Conservation (phyloP, 345 rosid species). For the Citrus trifoliata region DNA sequence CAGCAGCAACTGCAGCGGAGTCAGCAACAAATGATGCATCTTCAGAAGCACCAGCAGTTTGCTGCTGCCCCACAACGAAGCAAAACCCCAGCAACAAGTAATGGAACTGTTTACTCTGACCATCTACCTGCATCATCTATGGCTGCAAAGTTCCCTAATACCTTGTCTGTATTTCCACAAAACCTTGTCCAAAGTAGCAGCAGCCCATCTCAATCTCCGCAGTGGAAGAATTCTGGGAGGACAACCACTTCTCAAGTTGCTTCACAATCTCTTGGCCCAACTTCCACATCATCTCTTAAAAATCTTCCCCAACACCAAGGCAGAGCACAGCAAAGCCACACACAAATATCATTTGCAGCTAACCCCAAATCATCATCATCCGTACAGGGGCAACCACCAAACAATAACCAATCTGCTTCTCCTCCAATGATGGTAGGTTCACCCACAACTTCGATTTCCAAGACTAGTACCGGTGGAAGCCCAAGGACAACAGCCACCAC, state of each 20-base stretch:
- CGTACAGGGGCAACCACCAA: slow-evolving; percentile 51
- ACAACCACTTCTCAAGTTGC: slow-evolving; percentile 51
- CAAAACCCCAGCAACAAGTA: slow-evolving; percentile 58
- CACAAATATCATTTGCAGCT: slow-evolving; percentile 77
- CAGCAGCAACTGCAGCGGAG: slow-evolving; percentile 51
- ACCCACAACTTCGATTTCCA: slow-evolving; percentile 78
- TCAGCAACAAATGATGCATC: slow-evolving; percentile 60
- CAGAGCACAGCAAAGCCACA: slow-evolving; percentile 58
- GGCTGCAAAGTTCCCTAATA: slow-evolving; percentile 58
- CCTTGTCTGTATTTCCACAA: slow-evolving; percentile 58
- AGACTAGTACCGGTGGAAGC: slow-evolving; percentile 75
- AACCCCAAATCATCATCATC: slow-evolving; percentile 53
- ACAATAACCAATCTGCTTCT: slow-evolving; percentile 55
- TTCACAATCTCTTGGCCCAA: slow-evolving; percentile 50
- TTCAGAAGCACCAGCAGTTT: slow-evolving; percentile 64
- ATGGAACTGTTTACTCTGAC: slow-evolving; percentile 63
- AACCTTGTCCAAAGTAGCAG: slow-evolving; percentile 67
- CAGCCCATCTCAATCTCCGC: slow-evolving; percentile 66
- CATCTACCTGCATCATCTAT: slow-evolving; percentile 52
- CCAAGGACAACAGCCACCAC: slow-evolving; percentile 70
- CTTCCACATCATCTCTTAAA: slow-evolving; percentile 54
- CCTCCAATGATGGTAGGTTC: slow-evolving; percentile 70
- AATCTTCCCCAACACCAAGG: slow-evolving; percentile 66
- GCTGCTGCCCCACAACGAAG: slow-evolving; percentile 54
- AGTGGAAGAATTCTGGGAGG: slow-evolving; percentile 80